Percentiles rank a stretch among this genome's conserved stretches.
These are phyloP conservation scores for Xylaria castorea DNA, from an alignment of 495 filamentous ascomycete species.

Conservation along the genomic window DNA sequence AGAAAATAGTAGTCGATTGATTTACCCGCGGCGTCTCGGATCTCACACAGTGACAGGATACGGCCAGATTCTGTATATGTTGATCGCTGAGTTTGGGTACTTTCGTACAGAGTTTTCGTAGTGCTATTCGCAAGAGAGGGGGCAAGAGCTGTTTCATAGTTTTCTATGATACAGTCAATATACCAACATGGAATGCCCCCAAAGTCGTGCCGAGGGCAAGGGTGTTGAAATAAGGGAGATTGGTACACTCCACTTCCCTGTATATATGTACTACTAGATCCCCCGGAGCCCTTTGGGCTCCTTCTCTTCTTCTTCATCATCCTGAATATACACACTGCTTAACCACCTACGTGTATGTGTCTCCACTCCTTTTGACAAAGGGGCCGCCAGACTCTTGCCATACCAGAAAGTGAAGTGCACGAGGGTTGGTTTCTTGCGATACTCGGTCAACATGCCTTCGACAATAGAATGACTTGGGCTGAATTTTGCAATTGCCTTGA, in stretches of 20 bases:
- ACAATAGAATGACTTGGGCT: background rate
- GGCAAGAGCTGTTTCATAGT: slow-evolving; percentile 5
- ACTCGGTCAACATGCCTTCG: background rate
- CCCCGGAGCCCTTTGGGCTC: too few relatives aligned
- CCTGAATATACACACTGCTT: too few relatives aligned
- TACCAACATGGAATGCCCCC: background rate
- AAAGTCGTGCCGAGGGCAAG: background rate
- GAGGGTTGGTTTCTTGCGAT: slow-evolving; percentile 3
- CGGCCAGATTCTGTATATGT: background rate
- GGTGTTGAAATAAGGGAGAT: too few relatives aligned
- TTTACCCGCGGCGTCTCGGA: background rate
- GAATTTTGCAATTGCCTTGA: background rate
- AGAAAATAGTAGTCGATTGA: slow-evolving; percentile 20
- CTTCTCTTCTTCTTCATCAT: too few relatives aligned
- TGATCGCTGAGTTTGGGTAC: background rate
- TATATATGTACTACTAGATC: too few relatives aligned
- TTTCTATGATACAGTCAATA: background rate
- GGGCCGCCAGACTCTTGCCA: background rate
- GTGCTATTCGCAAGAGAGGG: background rate
- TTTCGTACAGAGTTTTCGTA: background rate
- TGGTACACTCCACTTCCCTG: too few relatives aligned
- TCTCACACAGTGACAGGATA: background rate
- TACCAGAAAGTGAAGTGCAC: slow-evolving; percentile 10
- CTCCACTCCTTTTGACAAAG: too few relatives aligned
- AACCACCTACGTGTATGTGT: too few relatives aligned